Percentiles rank a stretch among this genome's conserved stretches.
Conservation (phyloP, 371 early-diverging fungal genomes). For the Apophysomyces trapeziformis region DNA sequence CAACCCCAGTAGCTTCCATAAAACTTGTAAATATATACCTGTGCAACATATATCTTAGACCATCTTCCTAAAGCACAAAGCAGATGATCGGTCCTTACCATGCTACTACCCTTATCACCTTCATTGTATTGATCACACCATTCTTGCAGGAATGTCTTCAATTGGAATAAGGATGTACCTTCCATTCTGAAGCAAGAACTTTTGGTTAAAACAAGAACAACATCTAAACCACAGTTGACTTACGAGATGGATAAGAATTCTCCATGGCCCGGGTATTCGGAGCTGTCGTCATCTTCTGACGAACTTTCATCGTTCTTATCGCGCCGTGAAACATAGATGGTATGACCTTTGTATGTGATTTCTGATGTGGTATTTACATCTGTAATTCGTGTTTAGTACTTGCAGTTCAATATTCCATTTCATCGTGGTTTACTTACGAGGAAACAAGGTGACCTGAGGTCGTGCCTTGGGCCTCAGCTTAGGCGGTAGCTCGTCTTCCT, state of each 20-base stretch:
- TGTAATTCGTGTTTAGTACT: neutral
- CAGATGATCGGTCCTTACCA: constrained; percentile 4
- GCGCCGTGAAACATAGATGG: constrained; percentile 4
- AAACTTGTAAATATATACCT: constrained; percentile 12
- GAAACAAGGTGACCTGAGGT: constrained; percentile 24
- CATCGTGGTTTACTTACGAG: constrained; percentile 22
- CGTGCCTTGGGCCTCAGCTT: too few relatives aligned
- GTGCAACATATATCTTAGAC: too few relatives aligned
- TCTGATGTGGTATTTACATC: constrained; percentile 15
- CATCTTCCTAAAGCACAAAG: too few relatives aligned
- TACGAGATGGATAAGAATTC: constrained; percentile 18
- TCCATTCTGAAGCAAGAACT: constrained; percentile 25
- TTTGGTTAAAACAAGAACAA: neutral
- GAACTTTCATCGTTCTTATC: neutral
- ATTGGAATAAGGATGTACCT: constrained; percentile 18
- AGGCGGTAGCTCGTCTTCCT: too few relatives aligned
- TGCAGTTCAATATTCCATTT: too few relatives aligned
- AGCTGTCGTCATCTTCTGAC: neutral
- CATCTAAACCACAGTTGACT: neutral
- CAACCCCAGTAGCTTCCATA: constrained; percentile 16
- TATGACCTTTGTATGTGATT: constrained; percentile 32
- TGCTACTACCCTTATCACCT: constrained; percentile 3
- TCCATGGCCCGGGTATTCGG: too few relatives aligned
- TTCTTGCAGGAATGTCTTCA: constrained; percentile 38
- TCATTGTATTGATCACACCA: constrained; percentile 35